A percentile compares a stretch with the other conserved stretches of the same genome.
These are phyloP conservation scores for Collybiopsis luxurians DNA, from an alignment of 768 basidiomycete genomes.

Conservation along the genomic window DNA sequence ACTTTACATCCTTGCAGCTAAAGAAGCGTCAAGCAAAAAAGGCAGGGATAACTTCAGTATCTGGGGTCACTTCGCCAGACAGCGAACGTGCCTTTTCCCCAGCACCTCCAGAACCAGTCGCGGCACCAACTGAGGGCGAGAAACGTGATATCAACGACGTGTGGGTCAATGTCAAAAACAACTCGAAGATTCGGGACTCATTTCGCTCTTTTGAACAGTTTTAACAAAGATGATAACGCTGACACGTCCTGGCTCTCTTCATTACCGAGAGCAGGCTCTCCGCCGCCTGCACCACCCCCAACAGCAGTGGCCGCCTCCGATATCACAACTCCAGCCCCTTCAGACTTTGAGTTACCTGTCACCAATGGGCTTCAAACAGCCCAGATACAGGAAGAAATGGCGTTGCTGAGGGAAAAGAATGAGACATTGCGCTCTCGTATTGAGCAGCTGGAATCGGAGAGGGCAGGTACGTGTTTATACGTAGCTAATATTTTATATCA, in stretches of 20 bases:
- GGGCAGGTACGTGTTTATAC: constrained; percentile 2
- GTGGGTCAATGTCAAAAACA: constrained; percentile 44
- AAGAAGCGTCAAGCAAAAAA: constrained; percentile 83
- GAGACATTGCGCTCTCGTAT: constrained; percentile 18
- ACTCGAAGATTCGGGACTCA: background rate
- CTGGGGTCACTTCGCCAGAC: constrained; percentile 37
- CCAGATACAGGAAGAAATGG: background rate
- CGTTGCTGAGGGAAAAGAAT: constrained; percentile 18
- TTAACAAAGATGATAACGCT: constrained; percentile 40
- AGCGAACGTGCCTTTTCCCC: constrained; percentile 54
- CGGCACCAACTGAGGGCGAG: constrained; percentile 33
- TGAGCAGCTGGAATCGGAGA: constrained; percentile 14
- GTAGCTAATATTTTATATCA: background rate
- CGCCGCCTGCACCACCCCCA: constrained; percentile 25
- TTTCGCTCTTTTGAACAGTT: constrained; percentile 25
- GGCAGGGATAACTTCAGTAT: constrained; percentile 28
- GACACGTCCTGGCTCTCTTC: constrained; percentile 61
- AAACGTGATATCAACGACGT: constrained; percentile 59
- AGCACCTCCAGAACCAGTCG: constrained; percentile 36
- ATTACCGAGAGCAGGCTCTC: constrained; percentile 43
- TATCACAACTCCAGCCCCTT: constrained; percentile 13
- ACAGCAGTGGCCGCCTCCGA: constrained; percentile 4
- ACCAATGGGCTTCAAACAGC: background rate
- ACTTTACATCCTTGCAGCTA: constrained; percentile 53
- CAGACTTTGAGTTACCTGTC: constrained; percentile 1